phyloP scores from a whole-genome alignment of 257 asterid genomes.

The Plantago major region DNA sequence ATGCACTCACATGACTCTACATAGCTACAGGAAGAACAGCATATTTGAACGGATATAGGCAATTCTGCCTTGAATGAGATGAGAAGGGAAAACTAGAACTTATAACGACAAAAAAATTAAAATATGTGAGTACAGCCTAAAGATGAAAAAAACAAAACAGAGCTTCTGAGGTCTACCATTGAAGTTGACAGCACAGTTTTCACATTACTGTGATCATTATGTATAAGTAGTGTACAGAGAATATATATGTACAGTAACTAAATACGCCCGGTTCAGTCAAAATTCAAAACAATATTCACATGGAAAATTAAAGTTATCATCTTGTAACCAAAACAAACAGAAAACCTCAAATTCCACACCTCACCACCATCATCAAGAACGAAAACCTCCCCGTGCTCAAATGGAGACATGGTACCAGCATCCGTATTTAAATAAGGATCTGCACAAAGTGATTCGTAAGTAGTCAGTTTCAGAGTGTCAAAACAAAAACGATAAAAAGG shows the following conservation, averaged over 20 bases:
- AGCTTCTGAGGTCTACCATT: too few relatives aligned
- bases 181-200: too few relatives aligned
- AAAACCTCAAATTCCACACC: constrained; percentile 31
- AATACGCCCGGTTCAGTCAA: too few relatives aligned
- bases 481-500: background rate
- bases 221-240: too few relatives aligned
- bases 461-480: background rate
- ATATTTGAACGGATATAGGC: background rate
- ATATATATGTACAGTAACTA: too few relatives aligned
- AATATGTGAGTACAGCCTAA: too few relatives aligned
- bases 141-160: too few relatives aligned
- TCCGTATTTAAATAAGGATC: constrained; percentile 93
- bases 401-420: constrained; percentile 99
- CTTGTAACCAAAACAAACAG: too few relatives aligned
- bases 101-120: background rate
- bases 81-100: background rate
- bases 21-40: background rate
- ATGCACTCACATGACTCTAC: background rate
- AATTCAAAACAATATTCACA: too few relatives aligned
- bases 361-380: constrained; percentile 99
- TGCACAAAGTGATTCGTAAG: constrained; percentile 17
- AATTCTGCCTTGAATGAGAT: background rate
- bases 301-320: background rate
- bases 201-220: too few relatives aligned
- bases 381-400: constrained; percentile 98